Percentiles rank a stretch among this genome's conserved stretches.
Conservation (phyloP, 371 early-diverging fungal genomes). For the Syncephalis plumigaleata region DNA sequence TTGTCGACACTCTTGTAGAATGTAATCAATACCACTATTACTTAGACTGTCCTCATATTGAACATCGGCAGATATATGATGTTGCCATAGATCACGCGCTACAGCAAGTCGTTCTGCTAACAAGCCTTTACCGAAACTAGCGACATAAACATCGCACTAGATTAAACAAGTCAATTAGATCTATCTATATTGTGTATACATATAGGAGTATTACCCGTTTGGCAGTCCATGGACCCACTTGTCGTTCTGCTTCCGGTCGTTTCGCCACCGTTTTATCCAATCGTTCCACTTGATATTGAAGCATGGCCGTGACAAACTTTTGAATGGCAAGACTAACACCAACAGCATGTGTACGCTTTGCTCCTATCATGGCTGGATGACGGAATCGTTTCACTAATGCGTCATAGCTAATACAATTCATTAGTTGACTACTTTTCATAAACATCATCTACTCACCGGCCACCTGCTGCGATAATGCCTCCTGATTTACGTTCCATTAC, state of each 20-base stretch:
- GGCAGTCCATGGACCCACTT: slow-evolving; percentile 41
- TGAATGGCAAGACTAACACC: slow-evolving; percentile 70
- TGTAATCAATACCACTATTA: slow-evolving; percentile 39
- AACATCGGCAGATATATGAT: slow-evolving; percentile 54
- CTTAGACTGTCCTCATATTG: slow-evolving; percentile 43
- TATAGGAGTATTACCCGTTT: slow-evolving; percentile 25
- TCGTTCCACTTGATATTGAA: slow-evolving; percentile 44
- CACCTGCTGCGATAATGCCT: slow-evolving; percentile 70
- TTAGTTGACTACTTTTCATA: neutral
- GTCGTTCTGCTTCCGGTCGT: slow-evolving; percentile 26
- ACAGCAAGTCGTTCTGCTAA: slow-evolving; percentile 50
- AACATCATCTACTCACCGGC: slow-evolving; percentile 18
- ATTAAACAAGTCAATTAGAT: slow-evolving; percentile 8
- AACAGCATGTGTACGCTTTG: slow-evolving; percentile 32
- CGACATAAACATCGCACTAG: slow-evolving; percentile 58
- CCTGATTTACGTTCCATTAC: slow-evolving; percentile 38
- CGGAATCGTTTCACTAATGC: slow-evolving; percentile 34
- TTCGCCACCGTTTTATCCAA: slow-evolving; percentile 29
- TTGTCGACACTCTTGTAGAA: slow-evolving; percentile 38
- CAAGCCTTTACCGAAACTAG: slow-evolving; percentile 54
- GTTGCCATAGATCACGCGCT: slow-evolving; percentile 52
- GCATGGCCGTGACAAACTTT: slow-evolving; percentile 45
- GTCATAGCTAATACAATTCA: slow-evolving; percentile 78
- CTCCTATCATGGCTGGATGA: slow-evolving; percentile 13
- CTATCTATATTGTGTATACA: neutral